Conservation (phyloP, 2,329 filamentous ascomycete genomes). For the Nigrospora oryzae region DNA sequence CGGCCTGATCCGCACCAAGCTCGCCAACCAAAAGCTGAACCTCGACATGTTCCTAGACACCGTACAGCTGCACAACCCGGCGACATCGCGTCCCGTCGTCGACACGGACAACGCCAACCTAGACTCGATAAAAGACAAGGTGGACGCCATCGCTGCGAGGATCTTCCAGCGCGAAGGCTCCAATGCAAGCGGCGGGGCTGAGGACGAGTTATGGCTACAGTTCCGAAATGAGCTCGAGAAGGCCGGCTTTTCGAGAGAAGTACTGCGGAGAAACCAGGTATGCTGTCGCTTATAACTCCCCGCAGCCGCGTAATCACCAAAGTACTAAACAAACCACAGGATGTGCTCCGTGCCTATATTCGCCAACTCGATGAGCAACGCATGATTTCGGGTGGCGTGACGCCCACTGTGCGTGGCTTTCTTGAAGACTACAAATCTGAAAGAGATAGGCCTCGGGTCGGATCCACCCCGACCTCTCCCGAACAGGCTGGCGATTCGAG, state of each 20-base stretch:
- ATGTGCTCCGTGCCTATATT: conserved; percentile 52
- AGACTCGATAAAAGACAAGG: conserved; percentile 50
- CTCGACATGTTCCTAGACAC: conserved; percentile 50
- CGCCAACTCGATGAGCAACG: conserved; percentile 46
- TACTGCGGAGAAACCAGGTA: conserved; percentile 51
- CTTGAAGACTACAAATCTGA: conserved; percentile 28
- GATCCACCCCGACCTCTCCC: conserved; percentile 17
- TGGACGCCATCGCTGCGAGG: conserved; percentile 46
- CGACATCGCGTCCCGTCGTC: conserved; percentile 25
- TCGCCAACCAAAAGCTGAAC: conserved; percentile 42
- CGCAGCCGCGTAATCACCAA: neutral
- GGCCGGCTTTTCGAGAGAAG: conserved; percentile 48
- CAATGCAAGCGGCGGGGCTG: conserved; percentile 27
- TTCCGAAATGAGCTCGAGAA: conserved; percentile 49
- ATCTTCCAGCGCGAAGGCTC: conserved; percentile 35
- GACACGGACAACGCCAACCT: conserved; percentile 32
- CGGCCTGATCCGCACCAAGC: conserved; percentile 32
- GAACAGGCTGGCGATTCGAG: conserved; percentile 11
- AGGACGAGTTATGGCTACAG: conserved; percentile 47
- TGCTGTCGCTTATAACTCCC: conserved; percentile 9
- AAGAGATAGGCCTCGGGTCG: conserved; percentile 20
- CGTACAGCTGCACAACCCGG: conserved; percentile 42
- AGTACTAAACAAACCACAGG: conserved; percentile 27
- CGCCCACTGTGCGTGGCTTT: conserved; percentile 43
- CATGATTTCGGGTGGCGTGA: conserved; percentile 30